A percentile compares a stretch with the other conserved stretches of the same genome.
Conservation (phyloP, 2,329 filamentous ascomycete species). For the Thelonectria rubi region DNA sequence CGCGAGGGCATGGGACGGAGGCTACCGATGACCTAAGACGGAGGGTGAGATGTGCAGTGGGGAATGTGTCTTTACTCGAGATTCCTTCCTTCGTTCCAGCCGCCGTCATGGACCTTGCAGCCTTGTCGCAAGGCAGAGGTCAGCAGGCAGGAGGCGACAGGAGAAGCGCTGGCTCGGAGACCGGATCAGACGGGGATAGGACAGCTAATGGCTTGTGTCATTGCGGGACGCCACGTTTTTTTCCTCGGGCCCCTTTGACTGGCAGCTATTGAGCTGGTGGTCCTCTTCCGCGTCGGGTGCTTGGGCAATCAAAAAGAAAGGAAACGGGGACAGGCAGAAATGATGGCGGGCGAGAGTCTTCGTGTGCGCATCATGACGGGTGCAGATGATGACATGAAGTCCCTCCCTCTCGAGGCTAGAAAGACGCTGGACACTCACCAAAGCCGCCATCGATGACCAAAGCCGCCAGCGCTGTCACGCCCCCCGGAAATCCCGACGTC, state of each 20-base stretch:
- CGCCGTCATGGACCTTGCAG: slow-evolving; percentile 20
- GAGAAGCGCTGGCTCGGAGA: slow-evolving; percentile 13
- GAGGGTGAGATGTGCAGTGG: not conserved
- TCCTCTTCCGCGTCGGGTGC: not conserved
- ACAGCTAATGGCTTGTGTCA: slow-evolving; percentile 35
- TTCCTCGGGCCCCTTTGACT: not conserved
- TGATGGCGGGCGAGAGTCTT: not conserved
- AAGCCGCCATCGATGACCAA: slow-evolving; percentile 47
- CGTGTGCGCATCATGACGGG: not conserved
- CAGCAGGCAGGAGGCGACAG: slow-evolving; percentile 22
- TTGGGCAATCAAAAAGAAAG: not conserved
- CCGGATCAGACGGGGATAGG: slow-evolving; percentile 20
- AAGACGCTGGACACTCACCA: slow-evolving; percentile 42
- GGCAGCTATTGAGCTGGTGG: not conserved
- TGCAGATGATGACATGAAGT: not conserved
- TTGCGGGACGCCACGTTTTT: slow-evolving; percentile 29
- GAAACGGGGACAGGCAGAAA: not conserved
- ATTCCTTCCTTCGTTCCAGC: slow-evolving; percentile 7
- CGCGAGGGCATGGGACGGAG: not conserved
- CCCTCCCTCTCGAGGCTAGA: not conserved
- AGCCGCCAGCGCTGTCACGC: slow-evolving; percentile 35
- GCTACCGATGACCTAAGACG: not conserved
- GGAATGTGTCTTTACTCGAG: slow-evolving; percentile 8
- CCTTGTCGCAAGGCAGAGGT: slow-evolving; percentile 35
- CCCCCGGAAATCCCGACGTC: slow-evolving; percentile 42